Conservation (phyloP, 176 grass and related monocot species). For the Elymus sibiricus region DNA sequence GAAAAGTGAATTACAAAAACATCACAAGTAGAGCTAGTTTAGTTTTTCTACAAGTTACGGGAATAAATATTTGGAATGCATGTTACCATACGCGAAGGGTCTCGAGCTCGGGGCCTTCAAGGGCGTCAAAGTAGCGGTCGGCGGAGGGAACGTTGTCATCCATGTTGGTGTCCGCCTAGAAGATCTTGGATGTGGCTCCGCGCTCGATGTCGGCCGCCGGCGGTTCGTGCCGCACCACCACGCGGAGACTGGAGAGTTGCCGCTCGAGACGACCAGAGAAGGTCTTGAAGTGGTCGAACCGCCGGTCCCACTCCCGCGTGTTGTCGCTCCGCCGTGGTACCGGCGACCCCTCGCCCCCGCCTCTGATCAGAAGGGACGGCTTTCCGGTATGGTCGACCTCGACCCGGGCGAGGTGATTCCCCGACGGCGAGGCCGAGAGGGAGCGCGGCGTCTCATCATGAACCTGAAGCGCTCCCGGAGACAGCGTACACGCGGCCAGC, state of each 20-base stretch:
- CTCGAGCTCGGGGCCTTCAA: not conserved
- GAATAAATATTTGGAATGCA: not conserved
- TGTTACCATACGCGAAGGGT: not conserved
- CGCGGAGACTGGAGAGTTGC: not conserved
- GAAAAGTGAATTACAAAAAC: not conserved
- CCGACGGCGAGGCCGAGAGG: no score
- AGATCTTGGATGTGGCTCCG: not conserved
- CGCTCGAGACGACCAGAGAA: not conserved
- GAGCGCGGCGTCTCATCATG: no score
- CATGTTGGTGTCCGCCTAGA: not conserved
- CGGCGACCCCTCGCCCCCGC: not conserved
- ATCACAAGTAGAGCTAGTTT: no score
- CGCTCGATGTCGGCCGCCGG: not conserved
- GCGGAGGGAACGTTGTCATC: not conserved
- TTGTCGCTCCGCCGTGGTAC: not conserved
- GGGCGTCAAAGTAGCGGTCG: not conserved
- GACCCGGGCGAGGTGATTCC: no score
- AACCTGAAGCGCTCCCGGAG: no score
- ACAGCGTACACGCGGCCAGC: no score
- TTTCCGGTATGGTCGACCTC: not conserved
- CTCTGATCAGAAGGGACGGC: not conserved
- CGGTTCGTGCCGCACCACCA: not conserved
- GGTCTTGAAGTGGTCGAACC: not conserved
- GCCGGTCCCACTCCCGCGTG: not conserved
- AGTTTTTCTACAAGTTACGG: no score